Evolutionary conservation across 140 eudicot species (phyloP), one percentile per base, ranked within the genome.

Genomic region (Eryngium alpinum): DNA sequence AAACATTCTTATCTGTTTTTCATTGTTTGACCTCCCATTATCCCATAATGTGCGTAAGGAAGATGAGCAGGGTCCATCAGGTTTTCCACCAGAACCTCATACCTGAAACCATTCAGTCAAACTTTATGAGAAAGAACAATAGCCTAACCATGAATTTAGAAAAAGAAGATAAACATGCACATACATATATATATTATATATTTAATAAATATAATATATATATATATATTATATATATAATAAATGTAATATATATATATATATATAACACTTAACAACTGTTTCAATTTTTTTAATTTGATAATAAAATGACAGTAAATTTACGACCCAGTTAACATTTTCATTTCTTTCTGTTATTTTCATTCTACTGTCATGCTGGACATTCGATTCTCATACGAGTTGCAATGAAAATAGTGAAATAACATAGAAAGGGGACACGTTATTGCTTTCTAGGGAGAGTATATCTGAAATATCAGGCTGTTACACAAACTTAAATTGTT

Each of bases 51-150:
- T 66, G 98, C 98, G 72, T 93, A 93, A 17, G 91, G 94, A 84
- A 91, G 91, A 86, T 93, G 98, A 78, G 98, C 88, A 53, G 98
- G 98, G 65, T 93, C 98, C 98, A 93, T 93, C 43, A 93, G 90
- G 83, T 93, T 93, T 85, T 93, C 98, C 34, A 69, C 83, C 82
- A 93, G 85, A 73, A 91, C 70, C 85, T 93, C 97, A 50, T 93
- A 93, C 87, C 98, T 93, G 92, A 38, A 38, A 38, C n/a, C n/a
- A n/a, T n/a, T n/a, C n/a, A n/a, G n/a, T n/a, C n/a, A n/a, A n/a
- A n/a, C n/a, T n/a, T n/a, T n/a, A n/a, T n/a, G n/a, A n/a, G 21
- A 43, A 79, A 79, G 77, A 74, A 62, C 53, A 66, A 24, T 75
- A 24, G 18, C 13, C 13, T 49, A n/a, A 56, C n/a, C 25, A 50